A percentile compares a stretch with the other conserved stretches of the same genome.
Evolutionary conservation across 116 monocot genomes (phyloP).

Genomic region (Thalassia testudinum): DNA sequence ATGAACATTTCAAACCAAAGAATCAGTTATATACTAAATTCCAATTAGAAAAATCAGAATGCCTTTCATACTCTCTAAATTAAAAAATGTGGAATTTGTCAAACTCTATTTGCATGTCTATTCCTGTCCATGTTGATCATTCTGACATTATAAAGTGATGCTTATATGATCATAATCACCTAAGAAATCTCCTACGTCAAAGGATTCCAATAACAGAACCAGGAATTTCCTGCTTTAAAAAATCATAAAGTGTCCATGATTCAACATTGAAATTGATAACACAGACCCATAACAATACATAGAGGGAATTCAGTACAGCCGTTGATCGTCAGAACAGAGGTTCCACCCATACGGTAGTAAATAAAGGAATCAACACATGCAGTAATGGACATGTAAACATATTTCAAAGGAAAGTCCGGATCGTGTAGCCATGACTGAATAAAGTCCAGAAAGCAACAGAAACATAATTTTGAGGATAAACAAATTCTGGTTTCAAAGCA

Average conservation of each 20-base stretch:
- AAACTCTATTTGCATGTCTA: background rate
- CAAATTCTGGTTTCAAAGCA: background rate
- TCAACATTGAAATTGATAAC: background rate
- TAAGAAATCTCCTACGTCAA: no score
- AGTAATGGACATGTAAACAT: background rate
- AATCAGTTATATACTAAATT: no score
- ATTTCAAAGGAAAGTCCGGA: background rate
- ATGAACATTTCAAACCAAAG: no score
- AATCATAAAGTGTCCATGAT: background rate
- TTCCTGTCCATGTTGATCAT: background rate
- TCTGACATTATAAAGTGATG: background rate
- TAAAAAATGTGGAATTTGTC: background rate
- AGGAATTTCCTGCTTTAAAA: background rate
- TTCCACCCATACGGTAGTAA: background rate
- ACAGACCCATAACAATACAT: background rate
- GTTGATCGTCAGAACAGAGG: no score
- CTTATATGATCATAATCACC: no score
- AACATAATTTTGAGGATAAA: background rate
- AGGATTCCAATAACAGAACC: background rate
- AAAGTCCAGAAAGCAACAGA: background rate
- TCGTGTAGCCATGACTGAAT: background rate
- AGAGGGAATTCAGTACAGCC: background rate
- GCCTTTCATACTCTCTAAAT: background rate
- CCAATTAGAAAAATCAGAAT: background rate
- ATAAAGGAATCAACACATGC: background rate